Conservation (phyloP, 1,139 yeast genomes). For the Scheffersomyces cryptocercus region DNA sequence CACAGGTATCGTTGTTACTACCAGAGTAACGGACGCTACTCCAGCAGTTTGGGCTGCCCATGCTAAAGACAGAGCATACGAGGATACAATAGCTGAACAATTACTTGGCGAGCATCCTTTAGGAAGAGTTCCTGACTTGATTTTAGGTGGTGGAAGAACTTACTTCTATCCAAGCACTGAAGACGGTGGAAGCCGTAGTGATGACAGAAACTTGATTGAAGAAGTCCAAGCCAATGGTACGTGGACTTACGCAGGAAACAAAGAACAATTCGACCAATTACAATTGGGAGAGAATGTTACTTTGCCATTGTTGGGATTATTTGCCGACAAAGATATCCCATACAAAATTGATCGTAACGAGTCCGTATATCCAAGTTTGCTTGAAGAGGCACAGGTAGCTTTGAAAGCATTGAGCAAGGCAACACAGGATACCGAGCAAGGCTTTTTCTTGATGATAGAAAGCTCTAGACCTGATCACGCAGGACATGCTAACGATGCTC, state of each 20-base stretch:
- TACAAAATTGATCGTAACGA: conserved; percentile 74
- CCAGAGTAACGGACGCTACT: conserved; percentile 80
- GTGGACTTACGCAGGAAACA: conserved; percentile 67
- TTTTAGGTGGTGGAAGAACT: conserved; percentile 88
- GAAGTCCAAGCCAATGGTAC: conserved; percentile 56
- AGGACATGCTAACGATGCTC: conserved; percentile 87
- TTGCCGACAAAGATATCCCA: conserved; percentile 75
- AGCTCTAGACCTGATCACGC: conserved; percentile 93
- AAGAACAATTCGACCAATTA: conserved; percentile 53
- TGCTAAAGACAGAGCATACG: conserved; percentile 69
- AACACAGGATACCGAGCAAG: conserved; percentile 66
- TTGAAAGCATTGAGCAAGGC: conserved; percentile 64
- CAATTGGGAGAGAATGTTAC: conserved; percentile 59
- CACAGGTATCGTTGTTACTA: conserved; percentile 87
- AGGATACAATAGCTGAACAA: conserved; percentile 82
- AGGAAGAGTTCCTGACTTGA: conserved; percentile 75
- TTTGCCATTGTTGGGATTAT: conserved; percentile 70
- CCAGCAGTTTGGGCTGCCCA: conserved; percentile 89
- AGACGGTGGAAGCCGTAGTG: conserved; percentile 66
- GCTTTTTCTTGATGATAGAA: conserved; percentile 79
- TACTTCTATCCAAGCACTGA: conserved; percentile 55
- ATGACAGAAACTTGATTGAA: conserved; percentile 60
- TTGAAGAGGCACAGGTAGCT: conserved; percentile 73
- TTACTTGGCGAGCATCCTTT: conserved; percentile 78
- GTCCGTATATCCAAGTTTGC: conserved; percentile 64